These are phyloP conservation scores for Ceratocystis lukuohia DNA, from an alignment of 2,329 filamentous ascomycete genomes.

Conservation along the genomic window DNA sequence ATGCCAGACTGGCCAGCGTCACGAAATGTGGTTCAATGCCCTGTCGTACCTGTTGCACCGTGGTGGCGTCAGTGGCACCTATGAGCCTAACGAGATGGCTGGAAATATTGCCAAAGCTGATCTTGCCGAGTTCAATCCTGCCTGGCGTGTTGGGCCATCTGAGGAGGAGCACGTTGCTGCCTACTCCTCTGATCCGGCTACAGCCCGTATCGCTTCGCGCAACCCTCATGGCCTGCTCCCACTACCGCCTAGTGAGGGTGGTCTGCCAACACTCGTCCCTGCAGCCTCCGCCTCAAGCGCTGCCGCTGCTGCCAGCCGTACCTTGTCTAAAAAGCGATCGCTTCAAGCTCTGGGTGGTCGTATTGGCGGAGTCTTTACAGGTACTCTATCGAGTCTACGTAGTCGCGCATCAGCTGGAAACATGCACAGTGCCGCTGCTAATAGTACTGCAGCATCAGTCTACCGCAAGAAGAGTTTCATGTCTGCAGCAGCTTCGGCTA, in stretches of 20 bases:
- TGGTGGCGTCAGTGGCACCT: conserved; percentile 45
- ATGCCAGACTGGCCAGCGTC: conserved; percentile 79
- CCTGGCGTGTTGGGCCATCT: conserved; percentile 23
- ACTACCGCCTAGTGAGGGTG: conserved; percentile 36
- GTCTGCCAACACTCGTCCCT: conserved; percentile 1
- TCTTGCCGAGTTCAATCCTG: conserved; percentile 71
- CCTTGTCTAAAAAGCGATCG: conserved; percentile 25
- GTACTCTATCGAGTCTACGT: conserved; percentile 40
- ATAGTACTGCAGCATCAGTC: background rate
- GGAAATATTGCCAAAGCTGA: conserved; percentile 48
- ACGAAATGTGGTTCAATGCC: conserved; percentile 98
- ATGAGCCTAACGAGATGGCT: conserved; percentile 42
- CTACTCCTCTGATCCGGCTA: conserved; percentile 13
- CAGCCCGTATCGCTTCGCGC: conserved; percentile 11
- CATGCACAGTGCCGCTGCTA: conserved; percentile 2
- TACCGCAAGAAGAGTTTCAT: conserved; percentile 18
- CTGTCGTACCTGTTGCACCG: conserved; percentile 82
- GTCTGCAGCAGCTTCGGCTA: conserved; percentile 33
- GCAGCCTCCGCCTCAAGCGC: conserved; percentile 21
- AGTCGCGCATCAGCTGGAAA: conserved; percentile 31
- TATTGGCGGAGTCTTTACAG: conserved; percentile 40
- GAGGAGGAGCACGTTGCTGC: conserved; percentile 17
- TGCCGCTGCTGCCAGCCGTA: conserved; percentile 25
- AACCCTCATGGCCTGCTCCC: conserved; percentile 26
- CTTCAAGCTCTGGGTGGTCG: conserved; percentile 42